Evolutionary conservation across 2,329 filamentous ascomycete species (phyloP).

Genomic region (Fusarium lyarnte): DNA sequence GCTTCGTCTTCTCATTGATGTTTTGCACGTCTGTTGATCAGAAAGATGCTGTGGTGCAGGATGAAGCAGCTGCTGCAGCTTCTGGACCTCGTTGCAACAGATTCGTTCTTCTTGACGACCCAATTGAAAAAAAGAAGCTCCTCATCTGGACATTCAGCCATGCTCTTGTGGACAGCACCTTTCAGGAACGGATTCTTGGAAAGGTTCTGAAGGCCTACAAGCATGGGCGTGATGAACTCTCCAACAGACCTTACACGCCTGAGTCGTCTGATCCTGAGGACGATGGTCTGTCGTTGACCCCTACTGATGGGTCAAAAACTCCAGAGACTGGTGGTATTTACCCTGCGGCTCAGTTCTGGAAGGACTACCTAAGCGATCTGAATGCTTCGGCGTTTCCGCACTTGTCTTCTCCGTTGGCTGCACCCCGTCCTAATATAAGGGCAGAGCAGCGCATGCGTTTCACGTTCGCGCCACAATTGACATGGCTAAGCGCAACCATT

Average conservation of each 20-base stretch:
- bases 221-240: not conserved
- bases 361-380: not conserved
- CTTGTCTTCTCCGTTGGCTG: not conserved
- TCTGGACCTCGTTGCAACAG: constrained; percentile 8
- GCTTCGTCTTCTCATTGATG: constrained; percentile 13
- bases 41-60: not conserved
- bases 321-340: not conserved
- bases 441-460: not conserved
- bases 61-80: constrained; percentile 1
- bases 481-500: accelerated
- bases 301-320: not conserved
- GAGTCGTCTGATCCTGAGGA: not conserved
- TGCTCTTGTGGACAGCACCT: not conserved
- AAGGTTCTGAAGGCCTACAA: constrained; percentile 2
- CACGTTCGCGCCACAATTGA: accelerated
- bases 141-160: constrained; percentile 12
- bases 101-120: constrained; percentile 1
- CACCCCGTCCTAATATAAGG: not conserved
- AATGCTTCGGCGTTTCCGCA: constrained; percentile 11
- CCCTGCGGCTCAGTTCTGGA: not conserved
- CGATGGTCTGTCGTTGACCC: not conserved
- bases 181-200: not conserved
- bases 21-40: not conserved
- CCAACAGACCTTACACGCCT: not conserved
- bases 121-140: not conserved